Percentiles rank a stretch among this genome's conserved stretches.
phyloP scores from a whole-genome alignment of 805 yeast genomes.

The Saturnispora kantuleensis region DNA sequence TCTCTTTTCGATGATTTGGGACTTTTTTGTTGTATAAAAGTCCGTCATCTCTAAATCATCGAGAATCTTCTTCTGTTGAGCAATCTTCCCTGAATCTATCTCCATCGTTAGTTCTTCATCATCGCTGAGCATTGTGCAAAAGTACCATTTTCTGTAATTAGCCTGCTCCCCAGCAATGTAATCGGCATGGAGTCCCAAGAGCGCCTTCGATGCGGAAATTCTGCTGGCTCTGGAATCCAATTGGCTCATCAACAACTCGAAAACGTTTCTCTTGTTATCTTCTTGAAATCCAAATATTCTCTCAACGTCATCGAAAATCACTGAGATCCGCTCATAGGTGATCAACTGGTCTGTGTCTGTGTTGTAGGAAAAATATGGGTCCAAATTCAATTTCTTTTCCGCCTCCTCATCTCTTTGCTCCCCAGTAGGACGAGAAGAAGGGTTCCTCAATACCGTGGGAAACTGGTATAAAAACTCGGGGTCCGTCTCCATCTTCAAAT shows the following conservation, averaged over 20 bases:
- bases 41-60: conserved; percentile 14
- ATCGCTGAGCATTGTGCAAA: conserved; percentile 71
- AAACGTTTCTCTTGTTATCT: conserved; percentile 70
- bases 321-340: conserved; percentile 50
- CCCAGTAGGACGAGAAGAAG: neutral
- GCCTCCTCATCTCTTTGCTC: conserved; percentile 2
- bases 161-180: conserved; percentile 88
- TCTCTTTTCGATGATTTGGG: conserved; percentile 72
- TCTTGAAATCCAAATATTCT: conserved; percentile 74
- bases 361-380: conserved; percentile 48
- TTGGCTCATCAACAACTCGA: conserved; percentile 67
- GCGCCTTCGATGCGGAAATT: conserved; percentile 59
- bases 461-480: neutral
- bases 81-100: conserved; percentile 50
- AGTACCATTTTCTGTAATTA: conserved; percentile 86
- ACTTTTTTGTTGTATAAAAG: conserved; percentile 22
- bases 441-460: too few relatives aligned
- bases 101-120: conserved; percentile 57
- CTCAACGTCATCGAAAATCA: conserved; percentile 50
- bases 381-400: conserved; percentile 15
- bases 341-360: conserved; percentile 65
- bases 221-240: conserved; percentile 84
- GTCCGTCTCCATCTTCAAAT: too few relatives aligned
- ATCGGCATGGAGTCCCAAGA: conserved; percentile 72
- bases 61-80: conserved; percentile 50